A percentile compares a stretch with the other conserved stretches of the same genome.
Conservation (phyloP, 2,329 filamentous ascomycete genomes). For the Teratosphaeria destructans region DNA sequence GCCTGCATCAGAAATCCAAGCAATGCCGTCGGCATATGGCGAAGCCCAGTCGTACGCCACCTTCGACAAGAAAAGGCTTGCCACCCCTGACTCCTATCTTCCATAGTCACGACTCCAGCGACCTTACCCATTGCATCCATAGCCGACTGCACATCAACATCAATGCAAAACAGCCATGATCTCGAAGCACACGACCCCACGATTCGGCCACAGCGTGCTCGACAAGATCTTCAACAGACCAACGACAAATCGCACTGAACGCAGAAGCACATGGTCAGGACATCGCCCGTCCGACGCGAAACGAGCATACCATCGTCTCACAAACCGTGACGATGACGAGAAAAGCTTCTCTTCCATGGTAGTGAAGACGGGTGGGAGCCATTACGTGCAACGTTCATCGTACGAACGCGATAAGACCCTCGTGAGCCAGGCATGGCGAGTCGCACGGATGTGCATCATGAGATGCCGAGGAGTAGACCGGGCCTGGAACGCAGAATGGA, state of each 20-base stretch:
- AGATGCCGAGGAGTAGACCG: not conserved
- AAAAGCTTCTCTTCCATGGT: not conserved
- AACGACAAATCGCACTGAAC: not conserved
- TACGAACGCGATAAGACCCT: not conserved
- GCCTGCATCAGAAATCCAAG: not conserved
- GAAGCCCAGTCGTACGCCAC: not conserved
- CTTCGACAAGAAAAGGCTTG: not conserved
- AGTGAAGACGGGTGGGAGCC: not conserved
- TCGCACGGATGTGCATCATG: not conserved
- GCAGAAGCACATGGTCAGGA: not conserved
- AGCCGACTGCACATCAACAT: not conserved
- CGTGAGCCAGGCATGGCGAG: not conserved
- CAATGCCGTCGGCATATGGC: not conserved
- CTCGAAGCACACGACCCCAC: not conserved
- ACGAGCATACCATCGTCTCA: not conserved
- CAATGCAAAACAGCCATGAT: not conserved
- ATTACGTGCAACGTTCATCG: not conserved
- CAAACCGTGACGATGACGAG: not conserved
- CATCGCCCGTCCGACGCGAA: not conserved
- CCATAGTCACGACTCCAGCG: not conserved
- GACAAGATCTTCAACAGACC: not conserved
- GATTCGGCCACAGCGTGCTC: not conserved
- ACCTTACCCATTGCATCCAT: not conserved
- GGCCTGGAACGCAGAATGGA: not conserved
- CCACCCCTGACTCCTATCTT: not conserved